These are phyloP conservation scores for Schrenkiella parvula DNA, from an alignment of 345 rosid species.

Conservation along the genomic window DNA sequence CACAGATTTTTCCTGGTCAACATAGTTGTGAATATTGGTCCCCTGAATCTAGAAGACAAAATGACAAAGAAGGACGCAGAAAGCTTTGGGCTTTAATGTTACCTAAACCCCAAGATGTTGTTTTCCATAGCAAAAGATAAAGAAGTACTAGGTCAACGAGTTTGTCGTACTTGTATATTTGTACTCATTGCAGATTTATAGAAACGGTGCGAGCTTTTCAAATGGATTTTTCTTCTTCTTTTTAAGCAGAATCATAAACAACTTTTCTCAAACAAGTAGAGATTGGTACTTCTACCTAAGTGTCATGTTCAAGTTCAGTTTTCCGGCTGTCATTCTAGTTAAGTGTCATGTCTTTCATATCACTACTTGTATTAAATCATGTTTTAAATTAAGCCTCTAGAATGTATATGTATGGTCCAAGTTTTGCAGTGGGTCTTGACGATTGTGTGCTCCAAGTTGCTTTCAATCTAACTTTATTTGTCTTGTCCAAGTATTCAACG, in stretches of 20 bases:
- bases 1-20: conserved; percentile 38
- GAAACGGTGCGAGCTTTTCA: not conserved
- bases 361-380: not conserved
- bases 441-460: not conserved
- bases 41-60: conserved; percentile 16
- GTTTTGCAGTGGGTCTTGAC: not conserved
- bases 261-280: not conserved
- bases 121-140: not conserved
- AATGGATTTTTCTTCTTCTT: not conserved
- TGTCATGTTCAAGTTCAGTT: no score
- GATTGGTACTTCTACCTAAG: no score
- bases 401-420: not conserved
- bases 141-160: not conserved
- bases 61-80: not conserved
- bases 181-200: not conserved
- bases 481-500: not conserved
- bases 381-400: not conserved
- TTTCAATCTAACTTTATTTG: not conserved
- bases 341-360: not conserved
- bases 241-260: not conserved
- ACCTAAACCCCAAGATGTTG: not conserved
- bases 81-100: not conserved
- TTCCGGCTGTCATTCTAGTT: no score
- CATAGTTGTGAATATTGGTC: conserved; percentile 30
- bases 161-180: not conserved